Conservation (phyloP, 1,284 basidiomycete genomes). For the Rhizopogon parksii region DNA sequence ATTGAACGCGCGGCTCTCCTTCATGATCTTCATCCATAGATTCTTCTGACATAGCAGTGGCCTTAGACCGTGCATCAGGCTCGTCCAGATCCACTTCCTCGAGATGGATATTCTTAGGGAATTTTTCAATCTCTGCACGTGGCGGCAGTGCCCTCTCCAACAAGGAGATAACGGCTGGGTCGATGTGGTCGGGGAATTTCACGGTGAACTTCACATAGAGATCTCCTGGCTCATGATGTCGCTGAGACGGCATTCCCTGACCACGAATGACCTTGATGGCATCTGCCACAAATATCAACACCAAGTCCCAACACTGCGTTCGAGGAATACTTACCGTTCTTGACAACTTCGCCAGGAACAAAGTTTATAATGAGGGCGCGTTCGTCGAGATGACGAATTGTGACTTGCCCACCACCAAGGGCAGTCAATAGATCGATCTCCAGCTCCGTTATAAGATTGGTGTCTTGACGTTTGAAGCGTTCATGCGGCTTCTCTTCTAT, state of each 20-base stretch:
- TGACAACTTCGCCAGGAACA: constrained; percentile 87
- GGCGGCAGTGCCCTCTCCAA: constrained; percentile 88
- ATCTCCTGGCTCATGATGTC: constrained; percentile 96
- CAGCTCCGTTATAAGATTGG: constrained; percentile 83
- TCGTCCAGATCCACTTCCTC: constrained; percentile 89
- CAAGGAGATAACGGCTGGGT: constrained; percentile 58
- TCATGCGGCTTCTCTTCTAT: constrained; percentile 95
- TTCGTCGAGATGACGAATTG: constrained; percentile 92
- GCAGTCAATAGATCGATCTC: constrained; percentile 94
- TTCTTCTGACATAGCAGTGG: constrained; percentile 47
- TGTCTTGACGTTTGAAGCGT: constrained; percentile 88
- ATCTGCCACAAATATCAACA: constrained; percentile 40
- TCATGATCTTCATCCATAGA: constrained; percentile 85
- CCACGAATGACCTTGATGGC: constrained; percentile 87
- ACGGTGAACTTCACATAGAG: constrained; percentile 86
- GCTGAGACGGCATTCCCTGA: constrained; percentile 97
- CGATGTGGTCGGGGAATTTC: constrained; percentile 84
- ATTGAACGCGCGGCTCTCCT: constrained; percentile 71
- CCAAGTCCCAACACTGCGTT: background rate
- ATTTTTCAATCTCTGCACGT: constrained; percentile 64
- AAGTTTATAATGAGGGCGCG: constrained; percentile 82
- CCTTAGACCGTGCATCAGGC: constrained; percentile 71
- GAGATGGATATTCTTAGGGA: constrained; percentile 59
- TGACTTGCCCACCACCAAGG: constrained; percentile 86
- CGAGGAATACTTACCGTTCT: constrained; percentile 64